These are phyloP conservation scores for Yueomyces sinensis DNA, from an alignment of 805 yeast species.

Conservation along the genomic window DNA sequence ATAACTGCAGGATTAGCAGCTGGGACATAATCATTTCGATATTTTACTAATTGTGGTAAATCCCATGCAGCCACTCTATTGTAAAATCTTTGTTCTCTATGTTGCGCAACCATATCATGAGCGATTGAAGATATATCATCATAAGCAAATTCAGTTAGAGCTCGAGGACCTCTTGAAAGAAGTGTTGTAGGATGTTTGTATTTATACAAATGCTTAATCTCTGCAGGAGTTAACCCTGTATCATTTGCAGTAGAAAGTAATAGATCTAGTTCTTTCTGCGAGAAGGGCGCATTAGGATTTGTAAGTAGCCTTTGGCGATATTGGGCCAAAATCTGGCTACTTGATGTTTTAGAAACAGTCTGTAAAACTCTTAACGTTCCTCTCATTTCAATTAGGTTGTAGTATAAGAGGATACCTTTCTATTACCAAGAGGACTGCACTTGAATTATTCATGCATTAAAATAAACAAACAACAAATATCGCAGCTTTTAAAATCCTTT, in stretches of 20 bases:
- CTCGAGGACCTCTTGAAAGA: not conserved
- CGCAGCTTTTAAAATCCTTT: too few relatives aligned
- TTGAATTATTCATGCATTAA: too few relatives aligned
- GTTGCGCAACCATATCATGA: conserved; percentile 56
- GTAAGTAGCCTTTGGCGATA: not conserved
- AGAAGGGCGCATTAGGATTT: not conserved
- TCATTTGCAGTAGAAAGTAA: conserved; percentile 34
- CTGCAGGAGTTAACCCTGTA: conserved; percentile 26
- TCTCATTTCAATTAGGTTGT: too few relatives aligned
- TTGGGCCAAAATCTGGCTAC: not conserved
- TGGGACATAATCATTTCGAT: conserved; percentile 53
- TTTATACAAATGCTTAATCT: conserved; percentile 26
- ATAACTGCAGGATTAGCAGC: conserved; percentile 38
- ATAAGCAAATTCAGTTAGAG: conserved; percentile 27
- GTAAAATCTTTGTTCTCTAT: conserved; percentile 62
- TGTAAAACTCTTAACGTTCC: too few relatives aligned
- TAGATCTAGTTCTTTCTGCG: conserved; percentile 40
- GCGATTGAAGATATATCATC: conserved; percentile 62
- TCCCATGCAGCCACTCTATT: conserved; percentile 85
- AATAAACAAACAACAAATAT: too few relatives aligned
- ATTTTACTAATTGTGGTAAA: conserved; percentile 71
- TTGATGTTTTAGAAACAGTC: not conserved
- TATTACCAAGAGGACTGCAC: too few relatives aligned
- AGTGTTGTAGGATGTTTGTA: not conserved
- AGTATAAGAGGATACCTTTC: too few relatives aligned